phyloP scores from a whole-genome alignment of 1,284 basidiomycete species.

The Cryptococcus sp. region DNA sequence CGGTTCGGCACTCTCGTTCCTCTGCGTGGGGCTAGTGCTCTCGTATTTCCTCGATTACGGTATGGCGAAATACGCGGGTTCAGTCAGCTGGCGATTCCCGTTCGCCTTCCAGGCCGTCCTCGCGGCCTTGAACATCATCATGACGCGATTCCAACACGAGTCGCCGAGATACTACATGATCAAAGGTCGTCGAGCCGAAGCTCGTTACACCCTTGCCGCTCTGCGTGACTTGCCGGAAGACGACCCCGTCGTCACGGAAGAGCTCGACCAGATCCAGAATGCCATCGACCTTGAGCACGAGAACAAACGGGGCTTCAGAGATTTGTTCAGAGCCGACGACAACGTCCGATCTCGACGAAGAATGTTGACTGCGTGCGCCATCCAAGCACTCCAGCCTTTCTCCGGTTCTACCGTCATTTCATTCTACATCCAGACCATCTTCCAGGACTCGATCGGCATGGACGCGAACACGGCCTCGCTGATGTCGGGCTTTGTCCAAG shows the following conservation, averaged over 20 bases:
- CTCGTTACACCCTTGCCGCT: slow-evolving; percentile 14
- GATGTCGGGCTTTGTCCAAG: slow-evolving; percentile 20
- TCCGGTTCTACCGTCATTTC: slow-evolving; percentile 10
- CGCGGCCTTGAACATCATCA: no score
- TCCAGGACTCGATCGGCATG: slow-evolving; percentile 18
- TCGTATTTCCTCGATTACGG: no score
- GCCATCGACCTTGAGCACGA: slow-evolving; percentile 24
- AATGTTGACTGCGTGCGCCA: slow-evolving; percentile 21
- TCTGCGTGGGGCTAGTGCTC: background rate
- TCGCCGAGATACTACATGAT: slow-evolving; percentile 23
- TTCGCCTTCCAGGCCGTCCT: no score
- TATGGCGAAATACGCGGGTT: no score
- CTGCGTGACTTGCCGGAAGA: slow-evolving; percentile 16
- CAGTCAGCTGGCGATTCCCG: no score
- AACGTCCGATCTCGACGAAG: slow-evolving; percentile 21
- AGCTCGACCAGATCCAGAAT: slow-evolving; percentile 19
- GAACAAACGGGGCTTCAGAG: slow-evolving; percentile 16
- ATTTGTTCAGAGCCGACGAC: slow-evolving; percentile 19
- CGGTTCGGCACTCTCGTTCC: slow-evolving; percentile 4
- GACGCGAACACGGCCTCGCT: slow-evolving; percentile 10
- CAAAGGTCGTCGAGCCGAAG: slow-evolving; percentile 11
- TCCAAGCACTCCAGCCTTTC: slow-evolving; percentile 14
- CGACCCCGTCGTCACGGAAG: slow-evolving; percentile 4
- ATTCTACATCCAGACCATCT: slow-evolving; percentile 16
- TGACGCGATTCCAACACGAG: slow-evolving; percentile 9